Evolutionary conservation across 371 early-diverging fungal genomes (phyloP).

Genomic region (Encephalitozoon romaleae): DNA sequence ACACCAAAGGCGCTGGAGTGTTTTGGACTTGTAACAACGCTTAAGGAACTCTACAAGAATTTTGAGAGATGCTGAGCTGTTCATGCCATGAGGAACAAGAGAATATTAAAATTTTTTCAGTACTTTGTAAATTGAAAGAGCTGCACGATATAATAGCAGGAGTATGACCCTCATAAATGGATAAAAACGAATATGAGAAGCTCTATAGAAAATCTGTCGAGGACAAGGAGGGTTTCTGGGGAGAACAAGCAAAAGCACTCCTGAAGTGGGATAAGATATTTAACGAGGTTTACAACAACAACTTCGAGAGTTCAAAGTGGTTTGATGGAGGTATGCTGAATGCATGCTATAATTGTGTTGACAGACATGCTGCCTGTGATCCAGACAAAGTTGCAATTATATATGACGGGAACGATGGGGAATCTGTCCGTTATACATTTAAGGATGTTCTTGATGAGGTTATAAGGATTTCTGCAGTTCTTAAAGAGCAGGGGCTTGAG

Average conservation of each 20-base stretch:
- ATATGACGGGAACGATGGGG: slow-evolving; percentile 77
- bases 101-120: not conserved
- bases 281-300: slow-evolving; percentile 10
- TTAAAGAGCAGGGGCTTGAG: slow-evolving; percentile 68
- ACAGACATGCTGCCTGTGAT: slow-evolving; percentile 69
- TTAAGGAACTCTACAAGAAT: slow-evolving; percentile 35
- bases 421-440: slow-evolving; percentile 69
- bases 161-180: not conserved
- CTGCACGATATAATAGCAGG: not conserved
- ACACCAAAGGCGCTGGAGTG: slow-evolving; percentile 15
- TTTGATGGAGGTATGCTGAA: slow-evolving; percentile 83
- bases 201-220: slow-evolving; percentile 45
- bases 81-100: not conserved
- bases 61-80: slow-evolving; percentile 36
- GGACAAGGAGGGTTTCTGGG: slow-evolving; percentile 35
- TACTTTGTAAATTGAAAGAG: not conserved
- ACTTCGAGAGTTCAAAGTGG: slow-evolving; percentile 63
- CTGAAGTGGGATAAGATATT: slow-evolving; percentile 39
- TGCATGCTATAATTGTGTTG: slow-evolving; percentile 85
- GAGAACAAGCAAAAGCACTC: slow-evolving; percentile 2
- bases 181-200: slow-evolving; percentile 31
- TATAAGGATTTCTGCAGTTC: slow-evolving; percentile 70
- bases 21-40: slow-evolving; percentile 2
- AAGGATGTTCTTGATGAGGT: slow-evolving; percentile 70
- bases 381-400: slow-evolving; percentile 71